phyloP scores from a whole-genome alignment of 192 early-diverging fungal species.

The Dissophora ornata region DNA sequence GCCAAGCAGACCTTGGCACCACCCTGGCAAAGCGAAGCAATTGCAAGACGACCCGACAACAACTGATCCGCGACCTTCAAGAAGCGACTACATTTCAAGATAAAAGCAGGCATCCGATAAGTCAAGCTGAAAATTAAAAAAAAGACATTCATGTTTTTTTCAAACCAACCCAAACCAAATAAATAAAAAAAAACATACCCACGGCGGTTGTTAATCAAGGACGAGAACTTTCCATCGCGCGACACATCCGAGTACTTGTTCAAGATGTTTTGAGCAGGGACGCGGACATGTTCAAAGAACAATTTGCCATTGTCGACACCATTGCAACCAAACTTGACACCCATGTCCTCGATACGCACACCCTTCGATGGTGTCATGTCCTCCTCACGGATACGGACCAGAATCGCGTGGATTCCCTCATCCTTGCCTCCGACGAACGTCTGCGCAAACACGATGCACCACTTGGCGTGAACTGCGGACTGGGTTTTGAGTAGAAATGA shows the following conservation, averaged over 20 bases:
- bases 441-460: constrained; percentile 80
- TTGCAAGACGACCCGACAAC: constrained; percentile 76
- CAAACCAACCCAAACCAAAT: too few species aligned
- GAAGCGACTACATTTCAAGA: constrained; percentile 68
- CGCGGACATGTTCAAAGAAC: constrained; percentile 62
- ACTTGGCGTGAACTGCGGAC: constrained; percentile 77
- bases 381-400: constrained; percentile 80
- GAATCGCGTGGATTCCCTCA: constrained; percentile 79
- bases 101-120: too few species aligned
- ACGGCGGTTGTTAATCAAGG: constrained; percentile 65
- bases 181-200: constrained; percentile 34
- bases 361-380: constrained; percentile 71
- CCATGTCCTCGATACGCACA: constrained; percentile 82
- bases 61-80: constrained; percentile 83
- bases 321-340: constrained; percentile 75
- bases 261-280: constrained; percentile 73
- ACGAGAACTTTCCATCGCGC: constrained; percentile 67
- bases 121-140: too few species aligned
- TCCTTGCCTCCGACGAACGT: constrained; percentile 72
- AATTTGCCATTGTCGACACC: constrained; percentile 83
- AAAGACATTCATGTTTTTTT: too few species aligned
- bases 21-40: constrained; percentile 73
- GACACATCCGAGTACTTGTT: constrained; percentile 75
- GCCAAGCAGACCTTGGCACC: constrained; percentile 71
- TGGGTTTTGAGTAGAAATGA: background rate